Base-by-base conservation (phyloP, 495 filamentous ascomycete species). In the Xylaria longipes region DNA sequence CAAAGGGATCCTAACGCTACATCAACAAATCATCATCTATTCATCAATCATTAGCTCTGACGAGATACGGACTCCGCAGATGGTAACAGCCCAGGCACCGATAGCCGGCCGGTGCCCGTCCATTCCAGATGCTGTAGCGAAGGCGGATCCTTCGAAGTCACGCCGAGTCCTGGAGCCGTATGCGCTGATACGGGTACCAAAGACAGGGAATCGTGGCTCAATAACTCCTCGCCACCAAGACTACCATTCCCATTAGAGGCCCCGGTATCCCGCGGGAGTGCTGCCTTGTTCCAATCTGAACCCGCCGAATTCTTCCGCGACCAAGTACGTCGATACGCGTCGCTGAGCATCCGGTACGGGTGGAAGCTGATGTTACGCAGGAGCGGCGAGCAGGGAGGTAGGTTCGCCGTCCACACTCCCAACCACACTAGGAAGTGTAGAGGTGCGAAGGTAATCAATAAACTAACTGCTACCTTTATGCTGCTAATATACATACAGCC, bases 1-100 rank as follows among this genome's bases (percentile, higher is more conserved):
- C 41, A 65, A 35, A 65, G 65, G 65, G 65, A 68, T 68, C 45
- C 25, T 66, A 66, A 68, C 48, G 37, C 50, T 68, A 68, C 25
- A 68, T 57, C 65, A n/a, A 41, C 25, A 68, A 56, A 29, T 52
- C 48, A 68, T 68, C 7, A 27, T 22, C 48, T 37, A 8, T 29
- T 68, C 15, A 5, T 9, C 2, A 7, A 1, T 1, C 31, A 25
- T 43, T 2, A 27, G 5, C 3, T 11, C 22, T 54, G 65, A 20
- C 12, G 29, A 46, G 35, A 58, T 5, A 27, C 9, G n/a, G 37
- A 6, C 33, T 68, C 48, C 2, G 48, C 7, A 22, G 45, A 35
- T 7, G 20, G 33, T 1, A 57, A n/a, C n/a, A 41, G 37, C 12
- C 64, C 33, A 52, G 48, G 22, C 37, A 41, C 54, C 6, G 65